Percentiles rank a stretch among this genome's conserved stretches.
These are phyloP conservation scores for Rhytidhysteron rufulum DNA, from an alignment of 2,329 filamentous ascomycete genomes.

Conservation along the genomic window DNA sequence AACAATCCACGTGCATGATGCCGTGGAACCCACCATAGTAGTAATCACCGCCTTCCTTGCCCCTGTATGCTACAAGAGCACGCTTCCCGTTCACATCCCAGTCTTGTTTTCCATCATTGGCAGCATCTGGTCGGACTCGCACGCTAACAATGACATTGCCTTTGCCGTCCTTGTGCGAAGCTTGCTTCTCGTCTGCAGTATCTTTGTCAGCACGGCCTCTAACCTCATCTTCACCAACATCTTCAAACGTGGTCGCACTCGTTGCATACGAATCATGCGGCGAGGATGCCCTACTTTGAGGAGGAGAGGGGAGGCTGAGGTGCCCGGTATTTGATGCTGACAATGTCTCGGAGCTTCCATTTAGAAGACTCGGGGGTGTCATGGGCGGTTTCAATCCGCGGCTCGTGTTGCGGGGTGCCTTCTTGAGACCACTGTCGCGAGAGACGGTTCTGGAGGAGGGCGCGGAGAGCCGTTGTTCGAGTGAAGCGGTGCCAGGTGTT, in stretches of 20 bases:
- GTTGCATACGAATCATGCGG: conserved; percentile 90
- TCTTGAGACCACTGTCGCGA: conserved; percentile 33
- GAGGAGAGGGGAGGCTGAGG: conserved; percentile 73
- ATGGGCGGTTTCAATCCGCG: conserved; percentile 37
- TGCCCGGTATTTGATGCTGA: conserved; percentile 62
- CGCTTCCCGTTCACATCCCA: conserved; percentile 89
- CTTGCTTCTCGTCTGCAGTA: conserved; percentile 17
- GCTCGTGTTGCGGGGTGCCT: conserved; percentile 50
- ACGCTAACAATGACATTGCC: conserved; percentile 97
- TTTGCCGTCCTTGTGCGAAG: conserved; percentile 64
- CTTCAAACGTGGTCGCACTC: conserved; percentile 81
- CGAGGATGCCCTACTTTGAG: conserved; percentile 87
- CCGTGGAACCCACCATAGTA: conserved; percentile 67
- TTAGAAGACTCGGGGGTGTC: conserved; percentile 68
- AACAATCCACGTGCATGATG: conserved; percentile 7
- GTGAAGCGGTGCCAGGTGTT: conserved; percentile 33
- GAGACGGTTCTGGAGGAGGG: conserved; percentile 26
- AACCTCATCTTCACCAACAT: conserved; percentile 60
- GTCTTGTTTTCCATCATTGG: conserved; percentile 64
- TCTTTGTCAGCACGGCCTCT: conserved; percentile 46
- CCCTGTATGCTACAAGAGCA: conserved; percentile 76
- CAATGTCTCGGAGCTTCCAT: conserved; percentile 73
- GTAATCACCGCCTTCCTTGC: conserved; percentile 89
- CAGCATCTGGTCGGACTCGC: conserved; percentile 78
- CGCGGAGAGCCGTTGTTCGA: conserved; percentile 27